These are phyloP conservation scores for Tulasnella sp. DNA, from an alignment of 768 basidiomycete genomes.

Conservation along the genomic window DNA sequence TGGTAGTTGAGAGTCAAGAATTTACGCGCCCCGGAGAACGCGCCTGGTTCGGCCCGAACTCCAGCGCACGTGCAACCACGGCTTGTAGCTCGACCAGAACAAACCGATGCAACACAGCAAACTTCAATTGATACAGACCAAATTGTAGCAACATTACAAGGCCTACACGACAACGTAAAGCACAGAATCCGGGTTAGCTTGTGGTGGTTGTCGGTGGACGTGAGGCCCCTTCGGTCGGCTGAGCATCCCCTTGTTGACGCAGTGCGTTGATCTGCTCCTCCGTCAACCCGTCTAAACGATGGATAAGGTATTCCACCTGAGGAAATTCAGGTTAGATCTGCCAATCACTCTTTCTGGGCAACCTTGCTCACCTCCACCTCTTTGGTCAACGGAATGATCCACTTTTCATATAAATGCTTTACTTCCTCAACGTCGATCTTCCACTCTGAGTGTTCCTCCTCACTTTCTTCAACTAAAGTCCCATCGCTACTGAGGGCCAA, in stretches of 20 bases:
- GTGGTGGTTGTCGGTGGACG: background rate
- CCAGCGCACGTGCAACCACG: background rate
- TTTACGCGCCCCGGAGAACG: background rate
- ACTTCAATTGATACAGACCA: background rate
- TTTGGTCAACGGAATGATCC: slow-evolving; percentile 95
- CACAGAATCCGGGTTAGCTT: background rate
- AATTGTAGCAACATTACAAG: background rate
- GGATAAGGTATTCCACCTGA: slow-evolving; percentile 93
- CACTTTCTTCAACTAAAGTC: slow-evolving; percentile 25
- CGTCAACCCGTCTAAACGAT: slow-evolving; percentile 79
- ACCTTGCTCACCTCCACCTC: slow-evolving; percentile 79
- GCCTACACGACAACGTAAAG: background rate
- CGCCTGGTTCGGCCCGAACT: background rate
- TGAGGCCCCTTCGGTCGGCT: background rate
- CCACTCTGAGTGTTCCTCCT: slow-evolving; percentile 32
- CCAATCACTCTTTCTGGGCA: background rate
- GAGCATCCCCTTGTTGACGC: slow-evolving; percentile 27
- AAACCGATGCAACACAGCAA: background rate
- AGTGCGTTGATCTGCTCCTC: slow-evolving; percentile 73
- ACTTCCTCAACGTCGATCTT: slow-evolving; percentile 94
- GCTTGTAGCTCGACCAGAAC: background rate
- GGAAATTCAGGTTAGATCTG: background rate
- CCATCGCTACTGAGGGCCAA: slow-evolving; percentile 34
- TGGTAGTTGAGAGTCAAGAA: slow-evolving; percentile 11
- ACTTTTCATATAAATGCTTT: slow-evolving; percentile 87